Percentiles rank a stretch among this genome's conserved stretches.
phyloP scores from a whole-genome alignment of 1,139 yeast species.

The Debaryomyces udenii region DNA sequence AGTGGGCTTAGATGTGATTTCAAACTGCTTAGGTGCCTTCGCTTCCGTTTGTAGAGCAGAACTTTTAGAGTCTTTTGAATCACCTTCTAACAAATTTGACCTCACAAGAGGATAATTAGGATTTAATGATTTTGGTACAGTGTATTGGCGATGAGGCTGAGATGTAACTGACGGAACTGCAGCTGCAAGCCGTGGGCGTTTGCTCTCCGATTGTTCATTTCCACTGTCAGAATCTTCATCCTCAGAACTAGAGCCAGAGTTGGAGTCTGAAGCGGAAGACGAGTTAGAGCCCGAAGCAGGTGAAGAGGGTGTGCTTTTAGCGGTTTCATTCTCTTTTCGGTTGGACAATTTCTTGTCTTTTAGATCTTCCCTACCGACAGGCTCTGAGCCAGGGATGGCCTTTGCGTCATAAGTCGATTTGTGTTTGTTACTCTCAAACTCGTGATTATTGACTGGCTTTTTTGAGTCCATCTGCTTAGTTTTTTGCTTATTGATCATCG shows the following conservation, averaged over 20 bases:
- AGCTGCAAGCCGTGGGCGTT: slow-evolving; percentile 20
- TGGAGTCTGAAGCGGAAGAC: not conserved
- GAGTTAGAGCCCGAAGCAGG: slow-evolving; percentile 1
- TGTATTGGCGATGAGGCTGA: not conserved
- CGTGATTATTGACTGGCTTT: too few species aligned
- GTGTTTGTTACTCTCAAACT: too few species aligned
- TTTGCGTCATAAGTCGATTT: too few species aligned
- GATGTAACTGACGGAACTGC: slow-evolving; percentile 17
- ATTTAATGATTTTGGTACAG: not conserved
- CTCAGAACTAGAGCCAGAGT: slow-evolving; percentile 9
- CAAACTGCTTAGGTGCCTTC: not conserved
- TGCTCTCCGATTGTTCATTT: slow-evolving; percentile 13
- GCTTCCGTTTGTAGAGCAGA: slow-evolving; percentile 30
- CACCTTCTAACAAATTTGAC: not conserved
- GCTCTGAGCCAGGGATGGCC: too few species aligned
- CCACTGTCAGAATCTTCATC: slow-evolving; percentile 15
- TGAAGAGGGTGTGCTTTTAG: not conserved
- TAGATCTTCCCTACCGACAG: too few species aligned
- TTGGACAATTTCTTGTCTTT: too few species aligned
- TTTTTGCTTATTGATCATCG: not conserved
- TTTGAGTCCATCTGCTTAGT: too few species aligned
- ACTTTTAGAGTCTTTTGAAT: slow-evolving; percentile 15
- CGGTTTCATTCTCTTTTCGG: too few species aligned
- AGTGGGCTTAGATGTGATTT: slow-evolving; percentile 24
- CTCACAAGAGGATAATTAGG: not conserved